Evolutionary conservation across 768 basidiomycete genomes (phyloP), one percentile per base, ranked within the genome.

Genomic region (Gautieria morchelliformis): DNA sequence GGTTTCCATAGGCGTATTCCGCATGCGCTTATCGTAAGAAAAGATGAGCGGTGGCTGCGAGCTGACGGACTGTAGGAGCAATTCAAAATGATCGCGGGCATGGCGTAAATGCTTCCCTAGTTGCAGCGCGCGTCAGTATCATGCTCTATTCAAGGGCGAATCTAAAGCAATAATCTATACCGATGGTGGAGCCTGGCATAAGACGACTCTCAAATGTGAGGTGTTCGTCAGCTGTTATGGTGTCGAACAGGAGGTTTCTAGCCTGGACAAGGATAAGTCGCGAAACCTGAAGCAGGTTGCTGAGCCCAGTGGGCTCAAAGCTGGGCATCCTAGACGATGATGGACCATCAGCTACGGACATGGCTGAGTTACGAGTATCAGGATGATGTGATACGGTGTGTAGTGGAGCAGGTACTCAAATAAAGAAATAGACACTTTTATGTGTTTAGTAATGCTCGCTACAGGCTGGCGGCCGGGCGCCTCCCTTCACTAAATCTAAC

Each of bases 101-200:
- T 93, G 90, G 40, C 90, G 82, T 44, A 93, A 67, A 66, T 93
- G 90, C 71, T 93, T 93, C 50, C 89, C 89, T 91, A 9, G 4
- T 37, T 37, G 46, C 39, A 10, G 37, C 37, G n/a, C 41, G 45
- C 37, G 48, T 48, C 22, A 52, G 33, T 53, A 47, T 14, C 53
- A 49, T 37, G n/a, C 53, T 41, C 33, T 46, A 47, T 37, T 37
- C 56, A 17, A 37, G 35, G 35, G 35, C 8, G 24, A 44, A 37
- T 15, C 44, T 30, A 14, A 30, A 4, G 17, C 55, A 51, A 42
- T 5, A 55, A 63, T 67, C 58, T 27, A 27, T 68, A 89, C 89
- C 89, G 58, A 93, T 93, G 5, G 90, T 91, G 10, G 89, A 90
- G 15, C 90, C 90, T n/a, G 89, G 87, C 52, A 93, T 75, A 64